These are phyloP conservation scores for Mucor circinelloides DNA, from an alignment of 371 early-diverging fungal genomes.

Conservation along the genomic window DNA sequence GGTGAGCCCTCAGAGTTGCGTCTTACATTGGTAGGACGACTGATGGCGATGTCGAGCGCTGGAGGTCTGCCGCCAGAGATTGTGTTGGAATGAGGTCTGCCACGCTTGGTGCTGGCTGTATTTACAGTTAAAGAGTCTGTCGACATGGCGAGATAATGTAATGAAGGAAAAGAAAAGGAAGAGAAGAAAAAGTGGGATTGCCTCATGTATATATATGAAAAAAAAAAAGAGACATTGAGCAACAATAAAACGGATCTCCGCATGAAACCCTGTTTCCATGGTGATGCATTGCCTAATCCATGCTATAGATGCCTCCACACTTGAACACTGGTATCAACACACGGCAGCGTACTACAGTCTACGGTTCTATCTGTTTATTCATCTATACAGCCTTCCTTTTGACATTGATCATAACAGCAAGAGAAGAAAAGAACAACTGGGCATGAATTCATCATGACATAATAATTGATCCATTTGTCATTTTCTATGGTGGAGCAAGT, in stretches of 20 bases:
- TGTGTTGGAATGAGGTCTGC: conserved; percentile 25
- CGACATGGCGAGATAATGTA: not conserved
- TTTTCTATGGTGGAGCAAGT: not conserved
- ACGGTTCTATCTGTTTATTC: not conserved
- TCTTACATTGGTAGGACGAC: conserved; percentile 12
- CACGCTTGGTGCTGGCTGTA: not conserved
- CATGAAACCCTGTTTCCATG: conserved; percentile 1
- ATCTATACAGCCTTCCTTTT: no score
- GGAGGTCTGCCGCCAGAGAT: conserved; percentile 29
- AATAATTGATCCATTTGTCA: not conserved
- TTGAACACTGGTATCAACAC: no score
- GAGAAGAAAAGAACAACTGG: not conserved
- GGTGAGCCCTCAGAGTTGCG: conserved; percentile 35
- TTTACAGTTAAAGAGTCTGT: not conserved
- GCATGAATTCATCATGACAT: conserved; percentile 1
- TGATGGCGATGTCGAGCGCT: conserved; percentile 14
- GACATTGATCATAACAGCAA: not conserved
- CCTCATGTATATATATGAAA: not conserved
- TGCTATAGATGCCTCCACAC: no score
- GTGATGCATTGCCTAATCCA: not conserved
- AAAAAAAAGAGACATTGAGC: not conserved
- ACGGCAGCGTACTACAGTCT: not conserved
- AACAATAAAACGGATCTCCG: conserved; percentile 3
- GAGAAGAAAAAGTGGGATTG: not conserved
- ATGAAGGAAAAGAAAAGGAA: not conserved